Evolutionary conservation across 2,329 filamentous ascomycete species (phyloP), one percentile per base, ranked within the genome.

Genomic region (Sclerotinia spermophila): DNA sequence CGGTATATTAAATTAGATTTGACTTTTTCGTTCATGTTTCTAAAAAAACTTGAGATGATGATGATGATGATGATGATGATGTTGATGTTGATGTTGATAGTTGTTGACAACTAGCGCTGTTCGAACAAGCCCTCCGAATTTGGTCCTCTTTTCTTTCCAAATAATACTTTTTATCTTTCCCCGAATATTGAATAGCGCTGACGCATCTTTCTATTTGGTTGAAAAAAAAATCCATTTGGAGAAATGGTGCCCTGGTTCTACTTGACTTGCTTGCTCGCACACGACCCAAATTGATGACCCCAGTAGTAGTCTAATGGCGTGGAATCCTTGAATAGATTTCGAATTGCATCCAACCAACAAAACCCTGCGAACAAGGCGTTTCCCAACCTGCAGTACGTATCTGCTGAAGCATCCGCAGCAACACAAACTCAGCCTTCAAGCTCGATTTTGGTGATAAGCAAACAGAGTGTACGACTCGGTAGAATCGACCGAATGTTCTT

Each of bases 401-500:
- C 68, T 59, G 68, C 60, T 30, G 60, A 55, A 67, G 62, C 53
- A 67, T 70, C 71, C 71, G 72, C 72, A 70, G 72, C 71, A 64
- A 74, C 72, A 75, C 75, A 72, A 75, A 71, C 71, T 72, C 65
- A 65, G 62, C 67, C 53, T 53, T 60, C 68, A 71, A 58, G 70
- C 58, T 48, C 59, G 59, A 56, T 62, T 40, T 67, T 59, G 51
- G 68, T 76, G 75, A 72, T 73, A 74, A 74, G 71, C 71, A 74
- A 74, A 72, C 69, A 48, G 64, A 72, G 42, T 58, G 72, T 73
- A 45, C 73, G 60, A 76, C 74, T 77, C 73, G 74, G 72, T 65
- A 71, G 72, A 70, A 66, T 40, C 68, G 68, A 70, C 68, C 68
- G 53, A 70, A 70, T 60, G 68, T 67, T 70, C 61, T 70, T 70